Evolutionary conservation across 108 stramenopile genomes (phyloP), one percentile per base, ranked within the genome.

Genomic region (Skeletonema tropicum): DNA sequence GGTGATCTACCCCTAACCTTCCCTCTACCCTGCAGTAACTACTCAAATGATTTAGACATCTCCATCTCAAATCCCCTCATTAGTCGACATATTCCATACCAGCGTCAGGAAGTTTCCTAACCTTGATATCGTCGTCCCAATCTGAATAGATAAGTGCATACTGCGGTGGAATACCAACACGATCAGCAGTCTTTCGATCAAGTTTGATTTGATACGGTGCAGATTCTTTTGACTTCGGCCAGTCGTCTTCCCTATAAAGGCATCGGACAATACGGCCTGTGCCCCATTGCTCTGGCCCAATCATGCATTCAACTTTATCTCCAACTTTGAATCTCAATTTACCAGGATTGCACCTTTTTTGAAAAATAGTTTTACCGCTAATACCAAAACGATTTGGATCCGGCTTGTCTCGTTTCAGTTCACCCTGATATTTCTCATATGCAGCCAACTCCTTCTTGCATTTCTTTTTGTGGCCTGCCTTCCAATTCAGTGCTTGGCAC

Each of bases 371-470:
- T 70, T 11, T 60, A 11, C 31, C 62, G 46, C 45, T 30, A 26
- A 62, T 61, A 63, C 59, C 33, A 64, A 70, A 70, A 25, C 61
- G 60, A 60, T 70, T 36, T 14, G 69, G 69, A 29, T 64, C 63
- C 23, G 69, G 9, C 10, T 64, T 63, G 59, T 60, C 19, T 21
- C 21, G 7, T 17, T 25, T 35, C 68, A 69, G 15, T 46, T 75
- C 68, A 19, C 32, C 23, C 30, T 64, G 41, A 36, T 75, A 75
- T 38, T 60, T 39, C 21, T 75, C 74, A 31, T 60, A 26, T 1
- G 59, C 68, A 10, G 14, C 26, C 74, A 60, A 69, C 59, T 75
- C 64, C 63, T 69, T 70, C 68, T 75, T 75, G 68, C 74, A 75
- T 15, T 42, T 23, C 38, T 75, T 70, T 36, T 70, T 75, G 30